Conservation (phyloP, 1,284 basidiomycete genomes). For the Irpex sp. region DNA sequence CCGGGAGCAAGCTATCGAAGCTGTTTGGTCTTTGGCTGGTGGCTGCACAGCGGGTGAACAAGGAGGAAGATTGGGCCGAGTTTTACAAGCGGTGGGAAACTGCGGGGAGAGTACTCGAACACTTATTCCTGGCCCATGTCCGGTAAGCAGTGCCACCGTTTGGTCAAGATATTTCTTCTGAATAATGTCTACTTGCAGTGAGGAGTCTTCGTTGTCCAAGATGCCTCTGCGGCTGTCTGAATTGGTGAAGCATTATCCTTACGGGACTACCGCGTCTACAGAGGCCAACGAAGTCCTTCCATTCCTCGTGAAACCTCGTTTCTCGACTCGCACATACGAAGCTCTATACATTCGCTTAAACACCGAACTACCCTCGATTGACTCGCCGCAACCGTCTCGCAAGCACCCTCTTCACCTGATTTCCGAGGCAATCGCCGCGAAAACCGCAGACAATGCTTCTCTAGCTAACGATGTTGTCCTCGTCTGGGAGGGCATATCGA, state of each 20-base stretch:
- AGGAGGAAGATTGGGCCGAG: conserved; percentile 50
- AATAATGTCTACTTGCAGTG: conserved; percentile 34
- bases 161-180: not conserved
- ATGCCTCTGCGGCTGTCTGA: conserved; percentile 70
- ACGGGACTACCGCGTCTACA: conserved; percentile 22
- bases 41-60: conserved; percentile 38
- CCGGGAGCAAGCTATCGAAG: conserved; percentile 70
- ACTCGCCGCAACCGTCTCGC: conserved; percentile 27
- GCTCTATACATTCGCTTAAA: conserved; percentile 65
- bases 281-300: conserved; percentile 32
- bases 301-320: conserved; percentile 49
- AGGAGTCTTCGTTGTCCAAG: conserved; percentile 49
- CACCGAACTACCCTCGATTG: conserved; percentile 38
- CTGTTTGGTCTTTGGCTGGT: conserved; percentile 72
- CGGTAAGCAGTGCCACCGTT: conserved; percentile 40
- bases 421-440: conserved; percentile 53
- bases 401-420: conserved; percentile 57
- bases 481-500: conserved; percentile 55
- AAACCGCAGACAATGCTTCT: conserved; percentile 28
- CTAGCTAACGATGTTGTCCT: conserved; percentile 28
- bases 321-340: conserved; percentile 58
- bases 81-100: conserved; percentile 74
- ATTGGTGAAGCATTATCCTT: conserved; percentile 66
- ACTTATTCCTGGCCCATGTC: conserved; percentile 66
- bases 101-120: conserved; percentile 65